phyloP scores from a whole-genome alignment of 2,329 filamentous ascomycete genomes.

The Curvularia hawaiiensis region DNA sequence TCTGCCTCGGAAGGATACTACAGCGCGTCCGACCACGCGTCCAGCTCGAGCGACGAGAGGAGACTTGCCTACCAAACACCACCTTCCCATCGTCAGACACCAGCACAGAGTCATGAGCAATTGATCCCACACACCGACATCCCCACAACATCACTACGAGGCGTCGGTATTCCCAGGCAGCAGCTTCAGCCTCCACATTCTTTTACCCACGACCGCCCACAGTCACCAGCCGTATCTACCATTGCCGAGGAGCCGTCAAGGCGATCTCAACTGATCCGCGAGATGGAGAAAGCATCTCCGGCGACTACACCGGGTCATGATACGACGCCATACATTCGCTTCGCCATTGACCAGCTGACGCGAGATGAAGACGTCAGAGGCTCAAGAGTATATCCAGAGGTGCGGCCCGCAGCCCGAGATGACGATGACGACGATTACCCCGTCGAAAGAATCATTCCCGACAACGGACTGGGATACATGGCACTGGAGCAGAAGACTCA shows the following conservation, averaged over 20 bases:
- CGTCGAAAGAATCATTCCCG: slow-evolving; percentile 55
- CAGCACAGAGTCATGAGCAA: slow-evolving; percentile 46
- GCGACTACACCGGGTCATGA: slow-evolving; percentile 70
- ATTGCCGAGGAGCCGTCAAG: slow-evolving; percentile 40
- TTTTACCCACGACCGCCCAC: slow-evolving; percentile 24
- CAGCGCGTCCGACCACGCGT: slow-evolving; percentile 50
- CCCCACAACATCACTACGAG: slow-evolving; percentile 41
- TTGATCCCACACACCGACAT: slow-evolving; percentile 33
- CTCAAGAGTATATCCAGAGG: slow-evolving; percentile 55
- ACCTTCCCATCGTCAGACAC: slow-evolving; percentile 42
- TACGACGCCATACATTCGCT: slow-evolving; percentile 85
- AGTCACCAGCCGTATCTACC: slow-evolving; percentile 38
- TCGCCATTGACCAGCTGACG: slow-evolving; percentile 87
- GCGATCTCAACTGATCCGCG: slow-evolving; percentile 23
- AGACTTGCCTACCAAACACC: slow-evolving; percentile 41
- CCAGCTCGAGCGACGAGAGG: slow-evolving; percentile 45
- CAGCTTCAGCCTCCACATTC: slow-evolving; percentile 23
- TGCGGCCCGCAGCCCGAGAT: slow-evolving; percentile 13
- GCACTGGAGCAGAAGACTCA: slow-evolving; percentile 39
- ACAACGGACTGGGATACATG: slow-evolving; percentile 47
- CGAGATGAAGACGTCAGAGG: slow-evolving; percentile 69
- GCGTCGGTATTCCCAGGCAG: slow-evolving; percentile 41
- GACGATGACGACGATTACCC: slow-evolving; percentile 53
- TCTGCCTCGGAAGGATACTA: slow-evolving; percentile 58
- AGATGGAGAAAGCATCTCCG: slow-evolving; percentile 43